Base-by-base conservation (phyloP, 139 green algal genomes). In the Edaphochlamys debaryana region DNA sequence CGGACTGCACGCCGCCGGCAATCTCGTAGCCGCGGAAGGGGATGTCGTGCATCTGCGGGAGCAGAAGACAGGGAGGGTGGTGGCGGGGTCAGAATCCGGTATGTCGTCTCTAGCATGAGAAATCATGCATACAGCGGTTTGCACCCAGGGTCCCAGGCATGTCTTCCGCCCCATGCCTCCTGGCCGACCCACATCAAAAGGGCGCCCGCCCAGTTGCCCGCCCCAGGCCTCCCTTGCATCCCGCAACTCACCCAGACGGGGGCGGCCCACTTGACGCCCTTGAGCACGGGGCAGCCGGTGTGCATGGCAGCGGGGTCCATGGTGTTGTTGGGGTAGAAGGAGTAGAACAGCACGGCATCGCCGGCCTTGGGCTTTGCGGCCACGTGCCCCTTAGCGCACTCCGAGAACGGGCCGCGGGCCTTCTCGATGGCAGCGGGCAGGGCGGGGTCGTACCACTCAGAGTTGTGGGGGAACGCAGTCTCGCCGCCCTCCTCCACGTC, bases 361-460 rank as follows among this genome's bases (percentile, higher is more conserved):
- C 80, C 84, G 11, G 76, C 76, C 79, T 91, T 91, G 25, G 92
- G 92, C 67, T 91, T 93, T 41, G 87, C 87, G 1, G 91, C 90
- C 22, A 95, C 85, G 58, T 89, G 77, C 20, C 93, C 91, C n/a
- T 89, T 45, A 0, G 94, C 93, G 67, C 94, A 96, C 0, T 80
- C 72, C 15, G 87, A 93, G 67, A 93, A 91, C 4, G 85, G 80
- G 7, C 84, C 90, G 56, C 56, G 19, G 9, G 25, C 7, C 56
- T 63, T 63, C 56, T 63, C 56, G 52, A 91, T 78, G 19, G 67
- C 76, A 25, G 82, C 32, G 29, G 87, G 86, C 23, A 88, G 90
- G 8, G 60, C 32, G n/a, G 89, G 79, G 4, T 86, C 79, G 1
- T 68, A 69, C 68, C 90, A 86, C n/a, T 88, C 71, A 82, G 89